Percentiles rank a stretch among this genome's conserved stretches.
phyloP scores from a whole-genome alignment of 805 yeast species.

The Dipodascus geniculatus region DNA sequence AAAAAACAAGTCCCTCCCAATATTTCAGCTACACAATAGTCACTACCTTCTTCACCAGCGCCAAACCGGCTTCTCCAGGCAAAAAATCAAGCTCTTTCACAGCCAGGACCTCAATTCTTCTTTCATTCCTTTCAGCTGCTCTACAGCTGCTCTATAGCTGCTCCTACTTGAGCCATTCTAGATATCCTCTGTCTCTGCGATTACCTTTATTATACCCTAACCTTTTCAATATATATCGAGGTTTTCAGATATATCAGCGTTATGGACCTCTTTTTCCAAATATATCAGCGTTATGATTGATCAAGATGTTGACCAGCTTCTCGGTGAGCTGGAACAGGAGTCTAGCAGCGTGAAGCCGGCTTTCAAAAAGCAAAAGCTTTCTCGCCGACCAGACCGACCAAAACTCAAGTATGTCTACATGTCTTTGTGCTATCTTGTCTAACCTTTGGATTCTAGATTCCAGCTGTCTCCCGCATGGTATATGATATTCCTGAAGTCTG shows the following conservation, averaged over 20 bases:
- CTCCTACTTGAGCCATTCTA: not conserved
- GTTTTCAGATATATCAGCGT: too few relatives aligned
- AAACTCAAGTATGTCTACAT: slow-evolving; percentile 1
- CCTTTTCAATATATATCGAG: not conserved
- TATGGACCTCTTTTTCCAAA: not conserved
- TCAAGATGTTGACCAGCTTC: slow-evolving; percentile 1
- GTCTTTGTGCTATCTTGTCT: too few relatives aligned
- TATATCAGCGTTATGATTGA: not conserved
- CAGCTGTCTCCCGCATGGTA: slow-evolving; percentile 26
- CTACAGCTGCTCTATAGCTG: too few relatives aligned
- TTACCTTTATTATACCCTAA: not conserved
- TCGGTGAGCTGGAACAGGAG: slow-evolving; percentile 5
- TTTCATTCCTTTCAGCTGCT: not conserved
- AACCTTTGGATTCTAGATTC: slow-evolving; percentile 1
- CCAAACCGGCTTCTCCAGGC: too few relatives aligned
- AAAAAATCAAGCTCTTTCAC: too few relatives aligned
- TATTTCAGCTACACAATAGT: too few relatives aligned
- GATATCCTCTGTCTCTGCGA: not conserved
- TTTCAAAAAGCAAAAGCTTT: slow-evolving; percentile 3
- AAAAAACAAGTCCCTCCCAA: slow-evolving; percentile 1
- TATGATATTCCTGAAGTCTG: slow-evolving; percentile 32
- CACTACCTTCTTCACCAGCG: too few relatives aligned
- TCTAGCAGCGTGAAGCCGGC: slow-evolving; percentile 2
- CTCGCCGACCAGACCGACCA: not conserved
- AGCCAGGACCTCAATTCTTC: not conserved